A percentile compares a stretch with the other conserved stretches of the same genome.
phyloP scores from a whole-genome alignment of 179 eudicot species.

The Heliamphora pulchella region DNA sequence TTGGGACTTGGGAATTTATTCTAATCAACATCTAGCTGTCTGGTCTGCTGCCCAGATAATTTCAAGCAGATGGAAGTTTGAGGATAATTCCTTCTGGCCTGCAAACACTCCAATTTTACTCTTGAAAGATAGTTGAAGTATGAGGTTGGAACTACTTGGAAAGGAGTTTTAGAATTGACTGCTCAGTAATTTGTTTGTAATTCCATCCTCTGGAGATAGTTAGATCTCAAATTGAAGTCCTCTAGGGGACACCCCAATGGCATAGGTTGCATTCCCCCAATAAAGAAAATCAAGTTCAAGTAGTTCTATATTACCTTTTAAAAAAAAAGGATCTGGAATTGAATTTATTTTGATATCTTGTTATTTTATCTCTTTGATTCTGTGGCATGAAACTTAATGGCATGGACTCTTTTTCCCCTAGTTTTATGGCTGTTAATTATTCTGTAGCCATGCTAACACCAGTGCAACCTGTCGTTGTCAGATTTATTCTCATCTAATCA shows the following conservation, averaged over 20 bases:
- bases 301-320: not conserved
- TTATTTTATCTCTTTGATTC: not conserved
- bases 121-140: not conserved
- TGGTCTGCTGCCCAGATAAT: slow-evolving; percentile 10
- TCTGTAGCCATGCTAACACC: not conserved
- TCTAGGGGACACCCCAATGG: not conserved
- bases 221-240: slow-evolving; percentile 4
- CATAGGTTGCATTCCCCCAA: not conserved
- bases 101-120: not conserved
- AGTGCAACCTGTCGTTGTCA: not conserved
- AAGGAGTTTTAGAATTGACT: not conserved
- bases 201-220: slow-evolving; percentile 2
- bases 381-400: not conserved
- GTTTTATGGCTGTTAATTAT: not conserved
- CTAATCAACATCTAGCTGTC: not conserved
- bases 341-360: slow-evolving; percentile 4
- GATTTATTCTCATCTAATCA: not conserved
- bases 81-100: not conserved
- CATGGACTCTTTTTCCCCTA: not conserved
- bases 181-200: not conserved
- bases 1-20: not conserved
- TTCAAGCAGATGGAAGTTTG: slow-evolving; percentile 1
- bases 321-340: not conserved
- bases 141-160: not conserved
- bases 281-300: not conserved